Evolutionary conservation across 371 early-diverging fungal genomes (phyloP), one percentile per base, ranked within the genome.

Genomic region (Nematocida ausubeli): DNA sequence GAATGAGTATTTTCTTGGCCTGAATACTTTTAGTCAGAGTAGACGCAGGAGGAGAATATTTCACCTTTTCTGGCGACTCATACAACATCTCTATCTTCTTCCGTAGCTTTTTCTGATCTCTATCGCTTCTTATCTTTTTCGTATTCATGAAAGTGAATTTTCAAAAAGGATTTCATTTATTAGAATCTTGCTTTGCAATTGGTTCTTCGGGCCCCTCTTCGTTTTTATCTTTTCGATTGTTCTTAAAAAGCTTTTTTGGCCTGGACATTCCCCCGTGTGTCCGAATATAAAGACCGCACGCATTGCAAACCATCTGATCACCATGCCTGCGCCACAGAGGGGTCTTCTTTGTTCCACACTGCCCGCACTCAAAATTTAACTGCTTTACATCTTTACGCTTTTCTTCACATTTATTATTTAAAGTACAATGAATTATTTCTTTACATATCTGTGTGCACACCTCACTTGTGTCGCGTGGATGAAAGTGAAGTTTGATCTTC

Each of bases 241-340:
- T 30, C 55, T 64, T 75, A 40, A 75, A 75, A 19, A 75, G 67
- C 28, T 35, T 19, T 34, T 37, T 34, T 12, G 81, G 81, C 3
- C 81, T 84, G 26, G 80, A 65, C 19, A 69, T 52, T 30, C 62
- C 73, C 24, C 79, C 75, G 68, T 85, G 84, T 68, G 81, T 82
- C 54, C 80, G 83, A 35, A 55, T 82, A 57, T 85, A 85, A 22
- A 85, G 82, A 30, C 85, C 85, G 64, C 85, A 85, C 19, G 85
- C 85, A 65, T 85, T 85, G 66, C 85, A 85, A 16, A 84, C 70
- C 42, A 72, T 62, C 2, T 44, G 35, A 2, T 63, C 63, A 57
- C 80, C 72, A 0, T 50, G 24, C 79, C 80, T 69, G 42, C 85
- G 67, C 85, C 85, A 85, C 26, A 84, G 69, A 24, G 84, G 80